Evolutionary conservation across 2,329 filamentous ascomycete species (phyloP).

Genomic region (Cladosporium phlei): DNA sequence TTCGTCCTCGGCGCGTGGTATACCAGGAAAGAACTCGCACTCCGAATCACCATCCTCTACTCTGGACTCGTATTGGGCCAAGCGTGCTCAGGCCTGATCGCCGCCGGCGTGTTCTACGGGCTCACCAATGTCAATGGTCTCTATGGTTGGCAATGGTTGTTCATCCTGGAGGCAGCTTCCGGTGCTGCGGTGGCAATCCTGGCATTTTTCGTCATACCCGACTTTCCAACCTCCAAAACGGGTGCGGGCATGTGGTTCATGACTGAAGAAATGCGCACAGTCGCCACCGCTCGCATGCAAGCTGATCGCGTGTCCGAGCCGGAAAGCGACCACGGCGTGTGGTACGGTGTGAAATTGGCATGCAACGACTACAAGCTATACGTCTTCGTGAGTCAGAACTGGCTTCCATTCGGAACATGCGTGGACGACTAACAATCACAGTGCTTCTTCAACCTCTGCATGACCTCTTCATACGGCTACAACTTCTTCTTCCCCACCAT

Average conservation of each 20-base stretch:
- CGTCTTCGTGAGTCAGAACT: constrained; percentile 1
- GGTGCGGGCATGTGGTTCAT: constrained; percentile 11
- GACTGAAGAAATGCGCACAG: constrained; percentile 8
- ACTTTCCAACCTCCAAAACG: constrained; percentile 43
- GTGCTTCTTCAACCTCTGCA: constrained; percentile 5
- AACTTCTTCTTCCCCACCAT: constrained; percentile 4
- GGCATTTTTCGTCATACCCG: constrained; percentile 59
- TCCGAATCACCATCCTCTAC: constrained; percentile 6
- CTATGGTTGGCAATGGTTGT: constrained; percentile 8
- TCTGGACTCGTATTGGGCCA: constrained; percentile 4
- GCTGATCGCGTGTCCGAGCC: constrained; percentile 6
- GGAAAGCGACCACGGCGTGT: background rate
- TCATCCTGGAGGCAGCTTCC: constrained; percentile 8
- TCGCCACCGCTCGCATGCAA: constrained; percentile 7
- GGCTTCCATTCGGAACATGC: background rate
- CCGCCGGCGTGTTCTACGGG: constrained; percentile 4
- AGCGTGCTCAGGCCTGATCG: constrained; percentile 6
- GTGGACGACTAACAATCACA: background rate
- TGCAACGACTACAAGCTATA: constrained; percentile 11
- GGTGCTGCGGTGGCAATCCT: constrained; percentile 58
- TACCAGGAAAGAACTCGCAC: constrained; percentile 29
- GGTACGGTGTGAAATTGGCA: constrained; percentile 1
- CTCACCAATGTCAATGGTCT: constrained; percentile 1
- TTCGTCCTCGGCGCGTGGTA: constrained; percentile 34
- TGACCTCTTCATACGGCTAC: background rate